phyloP scores from a whole-genome alignment of 305 asterid genomes.

The Withania somnifera region DNA sequence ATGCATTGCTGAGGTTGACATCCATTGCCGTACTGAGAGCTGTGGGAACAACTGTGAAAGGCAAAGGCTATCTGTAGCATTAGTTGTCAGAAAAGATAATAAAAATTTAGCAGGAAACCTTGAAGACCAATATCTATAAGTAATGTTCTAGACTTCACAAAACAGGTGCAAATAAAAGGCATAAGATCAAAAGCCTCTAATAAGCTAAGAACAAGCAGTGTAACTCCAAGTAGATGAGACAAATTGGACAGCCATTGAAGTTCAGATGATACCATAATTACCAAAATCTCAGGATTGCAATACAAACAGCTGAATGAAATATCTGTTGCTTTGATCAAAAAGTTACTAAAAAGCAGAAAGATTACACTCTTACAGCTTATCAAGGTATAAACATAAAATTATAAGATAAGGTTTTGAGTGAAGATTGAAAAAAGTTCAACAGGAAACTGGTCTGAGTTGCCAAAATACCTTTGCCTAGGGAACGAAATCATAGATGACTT shows the following conservation, averaged over 20 bases:
- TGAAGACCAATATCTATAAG: neutral
- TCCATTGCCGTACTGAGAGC: slow-evolving; percentile 99
- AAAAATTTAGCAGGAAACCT: slow-evolving; percentile 15
- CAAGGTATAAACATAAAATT: neutral
- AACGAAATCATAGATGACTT: neutral
- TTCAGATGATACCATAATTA: neutral
- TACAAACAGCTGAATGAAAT: neutral
- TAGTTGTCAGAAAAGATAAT: slow-evolving; percentile 76
- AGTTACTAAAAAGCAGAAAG: neutral
- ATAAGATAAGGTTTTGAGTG: neutral
- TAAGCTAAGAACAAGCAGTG: neutral
- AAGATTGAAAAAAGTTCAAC: neutral
- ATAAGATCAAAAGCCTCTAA: neutral
- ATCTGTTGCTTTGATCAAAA: neutral
- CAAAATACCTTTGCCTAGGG: neutral
- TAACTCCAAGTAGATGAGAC: neutral
- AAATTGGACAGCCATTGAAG: neutral
- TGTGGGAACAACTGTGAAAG: slow-evolving; percentile 99
- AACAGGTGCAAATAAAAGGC: neutral
- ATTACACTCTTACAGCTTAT: neutral
- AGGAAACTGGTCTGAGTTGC: neutral
- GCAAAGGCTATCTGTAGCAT: slow-evolving; percentile 93
- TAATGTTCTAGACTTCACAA: neutral
- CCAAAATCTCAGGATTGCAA: neutral
- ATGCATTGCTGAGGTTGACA: slow-evolving; percentile 89